Base-by-base conservation (phyloP, 345 rosid genomes). In the Dimocarpus longan region DNA sequence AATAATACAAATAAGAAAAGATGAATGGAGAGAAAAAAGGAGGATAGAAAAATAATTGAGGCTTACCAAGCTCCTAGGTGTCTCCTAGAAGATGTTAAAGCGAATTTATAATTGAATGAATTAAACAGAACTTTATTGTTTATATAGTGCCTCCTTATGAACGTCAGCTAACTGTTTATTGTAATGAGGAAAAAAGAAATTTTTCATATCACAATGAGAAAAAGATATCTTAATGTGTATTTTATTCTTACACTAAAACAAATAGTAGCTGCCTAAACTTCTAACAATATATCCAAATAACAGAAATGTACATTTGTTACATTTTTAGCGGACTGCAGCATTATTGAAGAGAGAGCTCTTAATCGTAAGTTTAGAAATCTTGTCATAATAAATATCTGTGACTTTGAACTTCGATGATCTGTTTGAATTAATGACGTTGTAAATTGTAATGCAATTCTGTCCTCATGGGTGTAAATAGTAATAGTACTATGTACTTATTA, bases 1-100 rank as follows among this genome's bases (percentile, higher is more conserved):
- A 73, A 60, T 39, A n/a, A 26, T 42, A 13, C 76, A 59, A 59
- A 57, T 18, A 60, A 73, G 76, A 60, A 40, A 73, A 60, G 67
- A 42, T 21, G 54, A 60, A 7, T 19, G 18, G 15, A 71, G 65
- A 71, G 64, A 15, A 28, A 71, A 26, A 71, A 24, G 52, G 11
- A 22, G 37, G 10, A 46, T 2, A 48, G 73, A 32, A 70, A n/a
- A 70, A 13, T n/a, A 66, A 40, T 68, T 10, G 32, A 68, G 21
- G 43, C 56, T 44, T 54, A 70, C 73, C 21, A 2, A 15, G 9
- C 9, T 71, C 24, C 63, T 54, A 52, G 63, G 63, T 5, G 24
- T 71, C 44, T 70, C 8, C 74, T 3, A 6, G 74, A 10, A 10
- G 63, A 52, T 50, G 3, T 28, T 2, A 5, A 8, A 39, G 6